phyloP scores from a whole-genome alignment of 805 yeast species.

The Candida ulmi region DNA sequence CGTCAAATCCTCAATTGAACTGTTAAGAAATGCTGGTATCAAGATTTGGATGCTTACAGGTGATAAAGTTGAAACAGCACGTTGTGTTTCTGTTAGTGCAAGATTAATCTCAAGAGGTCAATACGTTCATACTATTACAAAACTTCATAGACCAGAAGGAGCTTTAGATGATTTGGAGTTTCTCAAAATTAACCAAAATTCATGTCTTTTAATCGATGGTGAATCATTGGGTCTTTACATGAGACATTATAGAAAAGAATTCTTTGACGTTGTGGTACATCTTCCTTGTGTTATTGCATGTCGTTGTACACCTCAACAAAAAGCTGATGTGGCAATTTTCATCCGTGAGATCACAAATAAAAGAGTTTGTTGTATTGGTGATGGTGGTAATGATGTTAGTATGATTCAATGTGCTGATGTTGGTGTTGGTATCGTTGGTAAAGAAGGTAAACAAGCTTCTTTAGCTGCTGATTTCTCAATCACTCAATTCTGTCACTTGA shows the following conservation, averaged over 20 bases:
- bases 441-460: constrained; percentile 97
- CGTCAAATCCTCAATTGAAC: constrained; percentile 87
- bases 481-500: constrained; percentile 83
- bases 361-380: constrained; percentile 96
- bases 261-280: constrained; percentile 68
- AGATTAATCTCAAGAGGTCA: constrained; percentile 91
- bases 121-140: constrained; percentile 81
- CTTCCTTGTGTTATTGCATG: constrained; percentile 97
- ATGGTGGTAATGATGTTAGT: constrained; percentile 98
- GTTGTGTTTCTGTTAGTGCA: constrained; percentile 96
- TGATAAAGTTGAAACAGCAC: constrained; percentile 97
- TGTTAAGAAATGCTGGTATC: constrained; percentile 91
- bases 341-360: constrained; percentile 78
- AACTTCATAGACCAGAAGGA: constrained; percentile 45
- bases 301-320: constrained; percentile 97
- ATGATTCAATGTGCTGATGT: constrained; percentile 99
- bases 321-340: constrained; percentile 86
- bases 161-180: constrained; percentile 77
- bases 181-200: constrained; percentile 51
- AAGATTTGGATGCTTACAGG: constrained; percentile 99
- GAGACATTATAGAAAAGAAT: constrained; percentile 59
- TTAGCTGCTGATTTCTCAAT: constrained; percentile 95
- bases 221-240: constrained; percentile 74
- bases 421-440: constrained; percentile 98
- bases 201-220: constrained; percentile 87